Base-by-base conservation (phyloP, 257 asterid species). In the Nicotiana tomentosiformis region DNA sequence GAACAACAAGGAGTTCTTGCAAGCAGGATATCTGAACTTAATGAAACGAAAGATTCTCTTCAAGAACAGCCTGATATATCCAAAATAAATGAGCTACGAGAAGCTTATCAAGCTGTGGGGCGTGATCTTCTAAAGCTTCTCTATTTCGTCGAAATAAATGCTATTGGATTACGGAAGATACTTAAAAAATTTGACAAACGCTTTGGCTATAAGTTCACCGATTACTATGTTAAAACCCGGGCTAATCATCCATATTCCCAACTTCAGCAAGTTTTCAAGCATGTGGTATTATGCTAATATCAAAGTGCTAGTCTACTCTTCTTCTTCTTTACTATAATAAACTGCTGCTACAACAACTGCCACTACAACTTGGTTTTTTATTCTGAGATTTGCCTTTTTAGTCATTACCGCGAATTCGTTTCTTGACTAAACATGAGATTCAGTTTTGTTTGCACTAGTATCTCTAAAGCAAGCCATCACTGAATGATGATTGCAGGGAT, bases 191-290 rank as follows among this genome's bases (percentile, higher is more conserved):
- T 94, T 62, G 99, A 96, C 85, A 96, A 96, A 91, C 90, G 98
- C 72, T 89, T 96, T 79, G 94, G 97, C 70, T 91, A 93, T 90
- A 92, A 87, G 84, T 96, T 96, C 91, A 94, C 99, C 15, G 93
- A 93, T 87, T 93, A 96, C 87, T 96, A 96, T 69, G 98, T 96
- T 81, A 94, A 92, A 87, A 94, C 99, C 78, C 98, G 98, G 78
- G 97, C 98, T 37, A 94, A 95, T 85, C 98, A 94, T 88, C 99
- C 99, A 55, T 96, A 96, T 89, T 96, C 99, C 81, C 99, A 93
- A 84, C 99, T 94, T 84, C 98, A 90, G 90, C 98, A 94, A 89
- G 95, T 96, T 17, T 93, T 96, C 90, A 96, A 94, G 92, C 99
- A 96, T 85, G 99, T 96, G 98, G 99, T 96, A 93, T 89, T 87